Conservation (phyloP, 192 early-diverging fungal species). For the Rhizophagus sp. region DNA sequence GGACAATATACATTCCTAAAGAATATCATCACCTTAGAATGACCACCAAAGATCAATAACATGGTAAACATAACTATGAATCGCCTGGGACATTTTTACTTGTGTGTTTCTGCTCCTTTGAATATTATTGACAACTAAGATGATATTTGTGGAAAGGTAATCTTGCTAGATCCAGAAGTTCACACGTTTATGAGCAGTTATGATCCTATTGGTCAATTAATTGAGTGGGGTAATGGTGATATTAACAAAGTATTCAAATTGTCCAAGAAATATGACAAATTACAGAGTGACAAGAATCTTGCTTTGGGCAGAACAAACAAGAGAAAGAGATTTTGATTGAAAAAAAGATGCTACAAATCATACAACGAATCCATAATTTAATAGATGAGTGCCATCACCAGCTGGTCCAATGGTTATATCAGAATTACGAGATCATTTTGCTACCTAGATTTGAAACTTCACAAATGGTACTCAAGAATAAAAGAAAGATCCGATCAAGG, state of each 20-base stretch:
- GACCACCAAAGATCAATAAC: no score
- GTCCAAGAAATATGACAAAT: no score
- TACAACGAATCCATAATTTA: neutral
- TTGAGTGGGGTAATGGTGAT: no score
- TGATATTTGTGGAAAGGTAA: neutral
- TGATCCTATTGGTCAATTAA: no score
- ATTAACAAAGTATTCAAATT: no score
- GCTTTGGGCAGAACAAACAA: conserved; percentile 6
- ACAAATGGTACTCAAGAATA: neutral
- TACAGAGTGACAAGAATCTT: neutral
- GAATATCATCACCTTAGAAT: no score
- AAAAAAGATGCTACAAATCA: neutral
- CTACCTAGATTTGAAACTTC: neutral
- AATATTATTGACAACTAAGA: neutral
- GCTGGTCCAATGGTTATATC: neutral
- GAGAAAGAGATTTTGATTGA: neutral
- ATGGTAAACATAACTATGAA: no score
- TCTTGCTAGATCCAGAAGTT: neutral
- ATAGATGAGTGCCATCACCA: conserved; percentile 11
- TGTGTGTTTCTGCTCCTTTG: neutral
- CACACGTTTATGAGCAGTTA: no score
- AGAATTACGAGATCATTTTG: neutral
- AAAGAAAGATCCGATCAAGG: neutral
- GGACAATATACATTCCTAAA: no score
- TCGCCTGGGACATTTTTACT: no score